Evolutionary conservation across 2,329 filamentous ascomycete genomes (phyloP), one percentile per base, ranked within the genome.

Genomic region (Pestalotiopsis sp.): DNA sequence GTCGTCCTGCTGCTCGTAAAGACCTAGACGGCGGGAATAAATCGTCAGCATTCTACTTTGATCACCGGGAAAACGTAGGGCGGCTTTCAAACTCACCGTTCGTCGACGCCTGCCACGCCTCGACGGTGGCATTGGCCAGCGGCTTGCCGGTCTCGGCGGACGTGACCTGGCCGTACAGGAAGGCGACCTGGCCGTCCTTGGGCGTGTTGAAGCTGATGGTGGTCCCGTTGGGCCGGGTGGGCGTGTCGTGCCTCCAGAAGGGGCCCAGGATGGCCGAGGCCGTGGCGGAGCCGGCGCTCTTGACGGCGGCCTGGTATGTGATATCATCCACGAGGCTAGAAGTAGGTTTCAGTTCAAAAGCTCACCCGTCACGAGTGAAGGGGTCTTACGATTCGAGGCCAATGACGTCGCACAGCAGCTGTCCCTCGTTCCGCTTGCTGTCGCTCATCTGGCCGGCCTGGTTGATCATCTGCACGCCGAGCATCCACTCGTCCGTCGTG

Each of bases 221-320:
- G 49, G 82, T 83, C 39, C 88, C 90, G 74, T 89, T 89, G 41
- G 84, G 75, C 62, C 86, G 83, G 66, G 82, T 80, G 2, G 90
- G 89, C 0, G 90, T 87, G 70, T 92, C 85, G 65, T 86, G 82
- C 17, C 89, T 83, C 84, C 88, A 92, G 79, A 93, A 92, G 2
- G 90, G 90, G 1, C 90, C 90, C 41, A 65, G 31, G 41, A 65
- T 65, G 45, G 64, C 64, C 23, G 64, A 57, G 7, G 41, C 83
- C 4, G 89, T 91, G 55, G 87, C 82, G 52, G 86, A 82, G 57
- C 79, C 79, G 66, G 61, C 67, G 52, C 68, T 64, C 41, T 67
- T 67, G 70, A 82, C 79, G 38, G 83, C 81, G 7, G 85, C 86
- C 59, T 86, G 87, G 79, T 87, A 88, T 31, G 89, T 90, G 73